Conservation (phyloP, 2,329 filamentous ascomycete species). For the Fusarium marasasianum region DNA sequence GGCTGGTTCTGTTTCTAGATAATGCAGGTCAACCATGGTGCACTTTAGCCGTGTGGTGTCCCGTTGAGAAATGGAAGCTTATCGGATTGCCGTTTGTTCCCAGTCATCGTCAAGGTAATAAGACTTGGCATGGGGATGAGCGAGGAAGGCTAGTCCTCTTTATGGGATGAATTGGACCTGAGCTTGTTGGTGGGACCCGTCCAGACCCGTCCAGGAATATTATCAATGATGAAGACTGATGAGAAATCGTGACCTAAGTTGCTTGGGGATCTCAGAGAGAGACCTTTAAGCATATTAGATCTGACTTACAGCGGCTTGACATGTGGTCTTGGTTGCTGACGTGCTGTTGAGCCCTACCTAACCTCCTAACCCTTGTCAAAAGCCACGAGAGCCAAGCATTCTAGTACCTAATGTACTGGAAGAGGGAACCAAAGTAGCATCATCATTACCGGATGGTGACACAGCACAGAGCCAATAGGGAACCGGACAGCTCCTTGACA, state of each 20-base stretch:
- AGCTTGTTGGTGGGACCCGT: background rate
- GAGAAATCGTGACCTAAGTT: background rate
- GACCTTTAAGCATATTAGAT: conserved; percentile 4
- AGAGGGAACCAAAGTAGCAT: conserved; percentile 4
- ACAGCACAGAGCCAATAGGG: conserved; percentile 1
- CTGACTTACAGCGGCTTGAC: conserved; percentile 4
- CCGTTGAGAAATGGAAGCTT: conserved; percentile 7
- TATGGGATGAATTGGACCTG: background rate
- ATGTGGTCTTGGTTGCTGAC: conserved; percentile 22
- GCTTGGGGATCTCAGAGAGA: background rate
- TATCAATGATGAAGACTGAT: background rate
- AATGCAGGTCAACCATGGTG: conserved; percentile 22
- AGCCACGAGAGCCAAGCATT: background rate
- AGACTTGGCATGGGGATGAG: background rate
- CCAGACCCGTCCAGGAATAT: background rate
- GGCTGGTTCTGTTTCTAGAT: conserved; percentile 26
- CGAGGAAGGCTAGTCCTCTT: background rate
- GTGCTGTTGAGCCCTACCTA: conserved; percentile 19
- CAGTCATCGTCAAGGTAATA: background rate
- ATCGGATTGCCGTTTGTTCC: conserved; percentile 9
- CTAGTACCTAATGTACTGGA: background rate
- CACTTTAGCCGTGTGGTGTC: conserved; percentile 20
- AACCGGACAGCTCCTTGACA: background rate
- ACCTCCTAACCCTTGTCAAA: background rate
- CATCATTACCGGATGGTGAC: conserved; percentile 24